Evolutionary conservation across 2,329 filamentous ascomycete genomes (phyloP).

Genomic region (Trichoderma citrinoviride): DNA sequence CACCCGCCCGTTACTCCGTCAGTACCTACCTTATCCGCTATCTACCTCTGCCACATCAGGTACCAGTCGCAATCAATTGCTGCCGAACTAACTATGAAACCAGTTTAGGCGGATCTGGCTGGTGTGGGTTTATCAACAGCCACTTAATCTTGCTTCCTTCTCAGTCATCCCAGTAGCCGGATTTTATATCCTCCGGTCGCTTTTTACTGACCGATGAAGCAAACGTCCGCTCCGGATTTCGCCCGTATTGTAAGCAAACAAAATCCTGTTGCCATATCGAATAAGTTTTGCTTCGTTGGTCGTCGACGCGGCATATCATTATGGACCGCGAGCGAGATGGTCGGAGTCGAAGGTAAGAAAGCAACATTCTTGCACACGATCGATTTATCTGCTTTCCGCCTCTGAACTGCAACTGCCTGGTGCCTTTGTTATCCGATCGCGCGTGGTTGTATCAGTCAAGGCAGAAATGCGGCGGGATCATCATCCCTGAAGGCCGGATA

Average conservation of each 20-base stretch:
- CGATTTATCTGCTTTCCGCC: neutral
- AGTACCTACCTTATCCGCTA: neutral
- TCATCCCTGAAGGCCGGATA: neutral
- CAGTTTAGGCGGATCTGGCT: conserved; percentile 1
- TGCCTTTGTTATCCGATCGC: neutral
- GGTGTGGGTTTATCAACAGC: neutral
- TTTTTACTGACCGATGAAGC: neutral
- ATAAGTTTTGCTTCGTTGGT: neutral
- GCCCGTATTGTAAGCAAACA: neutral
- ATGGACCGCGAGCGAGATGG: conserved; percentile 41
- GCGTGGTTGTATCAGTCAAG: neutral
- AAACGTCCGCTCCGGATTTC: neutral
- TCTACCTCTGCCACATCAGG: neutral
- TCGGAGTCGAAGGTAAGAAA: conserved; percentile 36
- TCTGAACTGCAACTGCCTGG: neutral
- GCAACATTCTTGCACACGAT: neutral
- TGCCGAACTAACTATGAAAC: neutral
- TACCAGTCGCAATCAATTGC: neutral
- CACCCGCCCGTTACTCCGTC: too few relatives aligned
- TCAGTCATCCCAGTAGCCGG: neutral
- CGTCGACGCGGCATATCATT: neutral
- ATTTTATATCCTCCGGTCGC: conserved; percentile 14
- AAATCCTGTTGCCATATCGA: neutral
- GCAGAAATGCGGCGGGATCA: neutral
- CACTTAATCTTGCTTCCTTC: neutral